These are phyloP conservation scores for Logfia minima DNA, from an alignment of 129 eudicot genomes.

Conservation along the genomic window DNA sequence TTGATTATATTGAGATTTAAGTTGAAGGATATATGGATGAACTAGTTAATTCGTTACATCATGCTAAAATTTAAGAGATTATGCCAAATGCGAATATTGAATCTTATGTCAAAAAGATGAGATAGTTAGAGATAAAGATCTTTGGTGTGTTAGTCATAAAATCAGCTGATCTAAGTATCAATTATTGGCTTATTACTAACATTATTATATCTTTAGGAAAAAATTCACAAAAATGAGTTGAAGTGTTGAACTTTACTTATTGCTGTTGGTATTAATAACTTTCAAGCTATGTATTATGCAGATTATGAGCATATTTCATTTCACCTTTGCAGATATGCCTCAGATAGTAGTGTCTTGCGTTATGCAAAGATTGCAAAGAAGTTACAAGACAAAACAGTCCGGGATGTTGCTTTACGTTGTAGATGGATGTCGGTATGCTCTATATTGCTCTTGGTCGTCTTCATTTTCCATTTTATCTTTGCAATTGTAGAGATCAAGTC, in stretches of 20 bases:
- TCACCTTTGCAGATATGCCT: constrained; percentile 58
- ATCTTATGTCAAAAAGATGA: neutral
- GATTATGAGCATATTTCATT: neutral
- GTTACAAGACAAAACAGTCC: constrained; percentile 71
- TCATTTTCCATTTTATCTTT: constrained; percentile 5
- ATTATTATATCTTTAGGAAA: neutral
- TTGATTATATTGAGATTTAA: neutral
- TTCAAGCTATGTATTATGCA: neutral
- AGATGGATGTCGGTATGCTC: constrained; percentile 82
- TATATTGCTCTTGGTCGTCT: neutral
- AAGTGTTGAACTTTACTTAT: neutral
- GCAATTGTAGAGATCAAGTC: neutral
- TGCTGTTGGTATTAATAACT: neutral
- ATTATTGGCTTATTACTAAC: constrained; percentile 1
- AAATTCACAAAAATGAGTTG: too few species aligned
- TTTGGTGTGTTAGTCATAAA: neutral
- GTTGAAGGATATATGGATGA: neutral
- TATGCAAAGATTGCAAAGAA: constrained; percentile 85
- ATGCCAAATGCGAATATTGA: neutral
- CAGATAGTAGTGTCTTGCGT: constrained; percentile 54
- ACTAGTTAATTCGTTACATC: neutral
- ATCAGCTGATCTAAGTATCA: neutral
- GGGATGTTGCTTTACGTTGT: constrained; percentile 88
- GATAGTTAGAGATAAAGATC: neutral
- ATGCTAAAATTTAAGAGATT: neutral